These are phyloP conservation scores for Ustilago nuda DNA, from an alignment of 1,284 basidiomycete genomes.

Conservation along the genomic window DNA sequence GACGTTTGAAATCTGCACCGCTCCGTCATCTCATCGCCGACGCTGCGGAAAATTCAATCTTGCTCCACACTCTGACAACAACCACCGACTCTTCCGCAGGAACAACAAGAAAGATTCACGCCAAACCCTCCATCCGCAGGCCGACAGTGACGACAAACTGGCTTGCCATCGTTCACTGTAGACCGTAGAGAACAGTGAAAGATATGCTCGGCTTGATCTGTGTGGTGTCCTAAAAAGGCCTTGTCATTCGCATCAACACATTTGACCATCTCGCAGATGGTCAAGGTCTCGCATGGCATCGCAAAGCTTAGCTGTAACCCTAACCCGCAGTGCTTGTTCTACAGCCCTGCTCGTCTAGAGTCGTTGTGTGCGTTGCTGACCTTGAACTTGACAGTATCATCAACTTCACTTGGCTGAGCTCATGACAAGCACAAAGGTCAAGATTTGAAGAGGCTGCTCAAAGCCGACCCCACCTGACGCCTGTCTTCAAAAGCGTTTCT, in stretches of 20 bases:
- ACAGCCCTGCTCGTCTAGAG: not conserved
- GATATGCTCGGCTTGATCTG: not conserved
- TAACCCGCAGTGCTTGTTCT: not conserved
- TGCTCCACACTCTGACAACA: not conserved
- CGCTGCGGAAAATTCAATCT: not conserved
- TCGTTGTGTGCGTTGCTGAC: not conserved
- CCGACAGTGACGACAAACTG: too few relatives aligned
- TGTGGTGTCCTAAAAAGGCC: not conserved
- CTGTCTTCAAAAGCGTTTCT: too few relatives aligned
- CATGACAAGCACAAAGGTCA: not conserved
- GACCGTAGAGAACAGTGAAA: not conserved
- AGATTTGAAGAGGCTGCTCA: too few relatives aligned
- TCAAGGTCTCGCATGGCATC: slow-evolving; percentile 1
- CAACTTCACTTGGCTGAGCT: not conserved
- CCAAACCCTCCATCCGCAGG: not conserved
- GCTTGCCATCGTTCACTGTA: not conserved
- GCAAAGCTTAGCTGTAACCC: slow-evolving; percentile 11
- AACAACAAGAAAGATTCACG: not conserved
- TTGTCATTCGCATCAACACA: not conserved
- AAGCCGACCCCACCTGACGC: too few relatives aligned
- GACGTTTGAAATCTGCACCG: slow-evolving; percentile 14
- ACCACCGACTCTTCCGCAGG: slow-evolving; percentile 4
- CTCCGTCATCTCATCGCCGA: slow-evolving; percentile 16
- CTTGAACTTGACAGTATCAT: not conserved
- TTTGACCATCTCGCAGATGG: not conserved